These are phyloP conservation scores for Aspergillus pseudoglaucus DNA, from an alignment of 2,329 filamentous ascomycete species.

Conservation along the genomic window DNA sequence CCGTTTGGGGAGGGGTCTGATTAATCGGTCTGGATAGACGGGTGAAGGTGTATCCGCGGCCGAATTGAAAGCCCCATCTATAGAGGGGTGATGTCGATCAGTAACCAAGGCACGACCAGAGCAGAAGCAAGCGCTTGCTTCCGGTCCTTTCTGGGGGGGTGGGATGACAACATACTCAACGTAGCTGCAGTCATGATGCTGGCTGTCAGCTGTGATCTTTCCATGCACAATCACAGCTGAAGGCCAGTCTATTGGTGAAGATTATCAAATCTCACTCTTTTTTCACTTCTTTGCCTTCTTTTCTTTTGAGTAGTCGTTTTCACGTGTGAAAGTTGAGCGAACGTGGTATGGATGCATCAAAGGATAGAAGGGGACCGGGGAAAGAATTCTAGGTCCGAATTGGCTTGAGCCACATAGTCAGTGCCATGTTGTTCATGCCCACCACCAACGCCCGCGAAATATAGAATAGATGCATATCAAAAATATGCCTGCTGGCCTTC, in stretches of 20 bases:
- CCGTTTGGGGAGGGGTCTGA: constrained; percentile 84
- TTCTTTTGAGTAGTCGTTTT: background rate
- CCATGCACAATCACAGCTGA: background rate
- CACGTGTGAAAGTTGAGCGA: background rate
- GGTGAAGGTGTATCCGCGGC: constrained; percentile 67
- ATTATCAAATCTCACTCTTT: background rate
- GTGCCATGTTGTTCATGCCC: constrained; percentile 1
- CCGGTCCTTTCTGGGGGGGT: constrained; percentile 9
- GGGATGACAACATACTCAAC: constrained; percentile 34
- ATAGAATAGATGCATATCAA: background rate
- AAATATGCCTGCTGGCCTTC: background rate
- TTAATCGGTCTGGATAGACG: constrained; percentile 81
- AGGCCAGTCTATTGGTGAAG: background rate
- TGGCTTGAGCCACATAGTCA: background rate
- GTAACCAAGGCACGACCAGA: constrained; percentile 28
- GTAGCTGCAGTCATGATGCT: constrained; percentile 32
- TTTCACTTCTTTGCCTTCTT: background rate
- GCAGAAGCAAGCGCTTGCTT: constrained; percentile 7
- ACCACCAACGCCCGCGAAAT: background rate
- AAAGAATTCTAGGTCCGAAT: background rate
- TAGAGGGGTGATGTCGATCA: constrained; percentile 29
- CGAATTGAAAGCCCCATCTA: constrained; percentile 46
- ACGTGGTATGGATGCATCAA: background rate
- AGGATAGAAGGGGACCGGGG: background rate
- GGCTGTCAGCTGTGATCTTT: background rate